A percentile compares a stretch with the other conserved stretches of the same genome.
phyloP scores from a whole-genome alignment of 83 land plant species.

The Larix sibirica region DNA sequence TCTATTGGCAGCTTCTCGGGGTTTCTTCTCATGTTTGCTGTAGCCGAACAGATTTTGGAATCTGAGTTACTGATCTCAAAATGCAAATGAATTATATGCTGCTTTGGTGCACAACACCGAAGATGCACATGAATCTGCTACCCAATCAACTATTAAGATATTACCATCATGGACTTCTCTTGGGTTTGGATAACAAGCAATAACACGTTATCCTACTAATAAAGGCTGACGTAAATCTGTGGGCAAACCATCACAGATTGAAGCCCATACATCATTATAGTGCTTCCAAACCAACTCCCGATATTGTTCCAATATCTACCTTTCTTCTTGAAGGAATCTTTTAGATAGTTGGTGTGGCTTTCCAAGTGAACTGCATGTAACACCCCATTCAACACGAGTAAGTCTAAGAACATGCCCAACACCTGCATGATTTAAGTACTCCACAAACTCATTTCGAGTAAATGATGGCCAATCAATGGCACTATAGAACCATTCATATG shows the following conservation, averaged over 20 bases:
- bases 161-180: constrained; percentile 91
- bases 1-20: no score
- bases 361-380: constrained; percentile 78
- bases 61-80: no score
- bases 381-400: no score
- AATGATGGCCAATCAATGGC: constrained; percentile 97
- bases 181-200: constrained; percentile 86
- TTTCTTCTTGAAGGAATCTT: constrained; percentile 78
- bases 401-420: constrained; percentile 60
- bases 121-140: no score
- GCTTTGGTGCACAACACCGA: no score
- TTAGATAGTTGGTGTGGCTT: constrained; percentile 88
- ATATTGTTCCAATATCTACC: constrained; percentile 71
- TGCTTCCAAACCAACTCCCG: constrained; percentile 78
- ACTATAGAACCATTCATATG: constrained; percentile 97
- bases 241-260: constrained; percentile 74
- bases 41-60: no score
- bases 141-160: constrained; percentile 79
- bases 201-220: constrained; percentile 93
- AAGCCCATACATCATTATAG: constrained; percentile 83
- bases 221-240: constrained; percentile 88
- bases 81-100: no score
- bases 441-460: constrained; percentile 89
- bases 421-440: constrained; percentile 84
- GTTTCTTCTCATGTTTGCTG: no score